Base-by-base conservation (phyloP, 1,284 basidiomycete species). In the Apiotrichum sp. region DNA sequence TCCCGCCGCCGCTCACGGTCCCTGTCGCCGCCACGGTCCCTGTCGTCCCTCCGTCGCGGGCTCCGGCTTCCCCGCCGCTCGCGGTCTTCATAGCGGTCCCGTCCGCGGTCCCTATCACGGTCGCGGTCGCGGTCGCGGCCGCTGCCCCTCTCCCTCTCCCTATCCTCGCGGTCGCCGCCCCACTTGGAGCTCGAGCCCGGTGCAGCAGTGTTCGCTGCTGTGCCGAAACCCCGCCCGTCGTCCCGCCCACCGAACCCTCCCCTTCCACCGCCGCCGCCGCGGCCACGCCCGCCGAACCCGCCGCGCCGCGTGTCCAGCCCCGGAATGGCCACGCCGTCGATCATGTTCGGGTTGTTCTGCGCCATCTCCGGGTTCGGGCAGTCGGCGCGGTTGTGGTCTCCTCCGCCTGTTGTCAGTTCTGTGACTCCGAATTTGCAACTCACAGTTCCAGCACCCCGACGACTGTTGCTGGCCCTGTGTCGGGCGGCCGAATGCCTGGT, bases 401-500 rank as follows among this genome's bases (percentile, higher is more conserved):
- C 91, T 16, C 91, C 90, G 70, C 36, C 29, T 29, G 29, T 29
- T 29, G 29, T 29, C 29, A 29, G 29, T 29, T 22, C 22, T 22
- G 22, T 22, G 22, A 22, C 22, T 22, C 22, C 22, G 22, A 22
- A 22, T 22, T 22, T 22, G 22, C 22, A 22, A 29, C 29, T 29
- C 3, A 29, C 93, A 98, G 48, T 84, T 74, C 80, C 93, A 98
- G 73, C 95, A 98, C 0, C 89, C 89, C 11, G 81, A 81, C 93
- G 97, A 47, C 36, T 83, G 81, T 0, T 79, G 79, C 46, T 59
- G 53, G 47, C 63, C 59, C 7, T 64, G 64, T 9, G 69, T 59
- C 8, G 79, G 81, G 6, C 85, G 84, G 35, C 83, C 83, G 47
- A 78, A 53, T 45, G 59, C 56, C 83, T 83, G 58, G 80, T 79